Evolutionary conservation across 1,284 basidiomycete genomes (phyloP).

Genomic region (Fistulinella staudtii): DNA sequence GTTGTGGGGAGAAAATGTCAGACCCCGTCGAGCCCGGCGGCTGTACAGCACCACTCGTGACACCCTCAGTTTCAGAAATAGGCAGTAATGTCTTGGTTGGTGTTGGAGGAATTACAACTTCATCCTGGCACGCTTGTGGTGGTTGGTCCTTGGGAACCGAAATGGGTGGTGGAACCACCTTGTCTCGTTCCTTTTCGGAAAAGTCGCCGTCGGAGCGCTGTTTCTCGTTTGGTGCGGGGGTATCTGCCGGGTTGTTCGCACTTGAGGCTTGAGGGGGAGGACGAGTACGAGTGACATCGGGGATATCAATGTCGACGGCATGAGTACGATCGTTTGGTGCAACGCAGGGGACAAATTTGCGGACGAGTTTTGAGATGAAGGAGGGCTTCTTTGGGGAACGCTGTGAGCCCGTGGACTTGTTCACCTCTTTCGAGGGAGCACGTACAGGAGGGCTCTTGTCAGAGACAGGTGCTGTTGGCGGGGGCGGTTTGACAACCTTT

Average conservation of each 20-base stretch:
- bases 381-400: constrained; percentile 38
- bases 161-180: constrained; percentile 16
- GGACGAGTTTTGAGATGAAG: constrained; percentile 44
- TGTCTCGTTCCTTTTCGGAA: constrained; percentile 30
- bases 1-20: constrained; percentile 32
- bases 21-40: constrained; percentile 51
- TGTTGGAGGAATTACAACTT: constrained; percentile 42
- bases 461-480: constrained; percentile 14
- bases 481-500: constrained; percentile 19
- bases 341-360: constrained; percentile 49
- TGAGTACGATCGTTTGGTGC: constrained; percentile 39
- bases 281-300: constrained; percentile 1
- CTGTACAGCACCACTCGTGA: constrained; percentile 54
- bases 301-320: constrained; percentile 32
- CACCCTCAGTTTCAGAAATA: constrained; percentile 46
- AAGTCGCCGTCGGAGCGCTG: constrained; percentile 20
- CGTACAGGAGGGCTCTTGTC: constrained; percentile 34
- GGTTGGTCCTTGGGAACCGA: constrained; percentile 17
- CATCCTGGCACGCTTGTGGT: constrained; percentile 32
- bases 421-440: constrained; percentile 32
- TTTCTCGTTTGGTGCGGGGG: constrained; percentile 22
- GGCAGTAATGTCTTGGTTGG: constrained; percentile 42
- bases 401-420: constrained; percentile 36
- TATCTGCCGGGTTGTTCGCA: constrained; percentile 15
- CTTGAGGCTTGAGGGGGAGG: constrained; percentile 12